Conservation (phyloP, 2,329 filamentous ascomycete species). For the Tolypocladium tropicale region DNA sequence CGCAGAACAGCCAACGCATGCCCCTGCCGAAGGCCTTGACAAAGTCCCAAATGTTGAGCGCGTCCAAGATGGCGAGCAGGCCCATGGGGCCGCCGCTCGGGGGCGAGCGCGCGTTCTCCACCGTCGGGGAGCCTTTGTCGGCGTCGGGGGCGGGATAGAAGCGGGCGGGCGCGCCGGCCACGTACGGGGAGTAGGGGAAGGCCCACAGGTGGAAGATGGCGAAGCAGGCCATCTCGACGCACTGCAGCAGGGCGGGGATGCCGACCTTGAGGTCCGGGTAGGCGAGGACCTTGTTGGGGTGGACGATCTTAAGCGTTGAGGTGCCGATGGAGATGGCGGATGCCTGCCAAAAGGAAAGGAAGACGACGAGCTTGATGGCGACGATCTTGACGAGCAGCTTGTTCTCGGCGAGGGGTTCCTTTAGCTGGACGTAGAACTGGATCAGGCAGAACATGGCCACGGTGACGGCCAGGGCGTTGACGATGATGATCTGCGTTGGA, state of each 20-base stretch:
- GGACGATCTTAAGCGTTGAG: conserved; percentile 50
- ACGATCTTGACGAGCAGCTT: conserved; percentile 69
- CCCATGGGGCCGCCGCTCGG: conserved; percentile 59
- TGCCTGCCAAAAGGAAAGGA: conserved; percentile 81
- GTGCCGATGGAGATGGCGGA: conserved; percentile 40
- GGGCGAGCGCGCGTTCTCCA: conserved; percentile 31
- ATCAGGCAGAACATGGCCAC: conserved; percentile 85
- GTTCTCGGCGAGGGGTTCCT: conserved; percentile 56
- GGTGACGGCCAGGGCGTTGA: conserved; percentile 63
- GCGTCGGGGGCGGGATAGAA: conserved; percentile 37
- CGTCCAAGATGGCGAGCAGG: conserved; percentile 54
- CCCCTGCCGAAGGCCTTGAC: conserved; percentile 70
- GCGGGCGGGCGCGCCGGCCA: conserved; percentile 28
- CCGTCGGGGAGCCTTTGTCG: conserved; percentile 26
- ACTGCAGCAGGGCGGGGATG: conserved; percentile 67
- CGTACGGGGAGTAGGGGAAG: conserved; percentile 68
- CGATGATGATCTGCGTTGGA: conserved; percentile 42
- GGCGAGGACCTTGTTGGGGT: conserved; percentile 50
- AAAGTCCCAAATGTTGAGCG: conserved; percentile 75
- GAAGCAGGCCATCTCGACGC: conserved; percentile 78
- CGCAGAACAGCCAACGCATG: conserved; percentile 71
- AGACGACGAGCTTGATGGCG: conserved; percentile 85
- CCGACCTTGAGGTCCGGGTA: conserved; percentile 73
- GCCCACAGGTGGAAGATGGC: conserved; percentile 71
- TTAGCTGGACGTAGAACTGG: conserved; percentile 76